Conservation (phyloP, 805 yeast species). For the Candida andamanensis region DNA sequence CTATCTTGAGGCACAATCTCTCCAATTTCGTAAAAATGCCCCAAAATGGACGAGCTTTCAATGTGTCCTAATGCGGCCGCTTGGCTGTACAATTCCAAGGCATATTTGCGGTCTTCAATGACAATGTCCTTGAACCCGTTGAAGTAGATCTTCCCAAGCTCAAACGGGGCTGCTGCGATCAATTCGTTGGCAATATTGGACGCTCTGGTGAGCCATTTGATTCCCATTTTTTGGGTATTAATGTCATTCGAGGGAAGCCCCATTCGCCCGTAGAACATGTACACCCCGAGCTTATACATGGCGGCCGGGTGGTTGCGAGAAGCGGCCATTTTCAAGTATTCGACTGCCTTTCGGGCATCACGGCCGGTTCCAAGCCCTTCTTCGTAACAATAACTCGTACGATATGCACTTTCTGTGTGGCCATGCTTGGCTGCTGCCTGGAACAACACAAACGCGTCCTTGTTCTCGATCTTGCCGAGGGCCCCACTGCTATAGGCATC, state of each 20-base stretch:
- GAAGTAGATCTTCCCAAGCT: slow-evolving; percentile 78
- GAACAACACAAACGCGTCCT: slow-evolving; percentile 71
- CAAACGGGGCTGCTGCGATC: slow-evolving; percentile 92
- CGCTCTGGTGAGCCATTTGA: slow-evolving; percentile 90
- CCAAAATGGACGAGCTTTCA: slow-evolving; percentile 74
- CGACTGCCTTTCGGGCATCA: slow-evolving; percentile 82
- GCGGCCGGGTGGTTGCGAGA: slow-evolving; percentile 94
- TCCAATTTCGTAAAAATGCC: slow-evolving; percentile 81
- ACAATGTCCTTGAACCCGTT: slow-evolving; percentile 83
- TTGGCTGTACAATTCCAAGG: slow-evolving; percentile 77
- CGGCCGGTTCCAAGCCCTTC: slow-evolving; percentile 91
- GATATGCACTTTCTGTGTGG: slow-evolving; percentile 84
- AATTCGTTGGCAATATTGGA: slow-evolving; percentile 76
- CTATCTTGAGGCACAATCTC: slow-evolving; percentile 72
- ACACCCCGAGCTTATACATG: slow-evolving; percentile 86
- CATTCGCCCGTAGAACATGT: slow-evolving; percentile 79
- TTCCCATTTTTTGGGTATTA: slow-evolving; percentile 75
- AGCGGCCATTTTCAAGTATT: slow-evolving; percentile 81
- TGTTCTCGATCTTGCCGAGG: slow-evolving; percentile 71
- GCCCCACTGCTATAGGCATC: slow-evolving; percentile 86
- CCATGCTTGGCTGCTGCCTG: slow-evolving; percentile 91
- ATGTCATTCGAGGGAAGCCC: slow-evolving; percentile 61
- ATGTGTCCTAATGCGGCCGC: slow-evolving; percentile 86
- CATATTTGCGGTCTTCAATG: slow-evolving; percentile 77
- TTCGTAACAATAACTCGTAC: slow-evolving; percentile 87